Conservation (phyloP, 768 basidiomycete genomes). For the Cystobasidiopsis lactophilus region DNA sequence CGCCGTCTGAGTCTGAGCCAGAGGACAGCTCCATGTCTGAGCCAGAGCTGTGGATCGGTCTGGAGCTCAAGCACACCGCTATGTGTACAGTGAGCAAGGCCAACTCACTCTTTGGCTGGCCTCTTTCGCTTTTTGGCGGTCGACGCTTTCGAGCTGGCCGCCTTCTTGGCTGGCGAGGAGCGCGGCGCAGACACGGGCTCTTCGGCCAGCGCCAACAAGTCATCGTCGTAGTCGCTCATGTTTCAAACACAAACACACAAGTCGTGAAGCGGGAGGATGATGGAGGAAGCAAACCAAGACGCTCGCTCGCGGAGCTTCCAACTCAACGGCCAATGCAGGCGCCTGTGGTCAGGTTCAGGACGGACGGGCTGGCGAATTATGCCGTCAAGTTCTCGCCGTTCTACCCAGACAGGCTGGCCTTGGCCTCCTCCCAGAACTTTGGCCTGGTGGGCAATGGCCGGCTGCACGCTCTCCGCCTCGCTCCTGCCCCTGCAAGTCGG, state of each 20-base stretch:
- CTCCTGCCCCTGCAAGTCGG: constrained; percentile 28
- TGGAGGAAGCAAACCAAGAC: too few relatives aligned
- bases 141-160: neutral
- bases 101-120: too few relatives aligned
- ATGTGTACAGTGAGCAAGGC: too few relatives aligned
- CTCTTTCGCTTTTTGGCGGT: constrained; percentile 4
- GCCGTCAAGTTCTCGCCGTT: constrained; percentile 24
- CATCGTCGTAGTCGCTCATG: constrained; percentile 9
- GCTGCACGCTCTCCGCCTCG: constrained; percentile 30
- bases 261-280: too few relatives aligned
- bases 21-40: neutral
- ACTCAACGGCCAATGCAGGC: too few relatives aligned
- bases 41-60: neutral
- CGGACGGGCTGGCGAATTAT: constrained; percentile 23
- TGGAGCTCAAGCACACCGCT: neutral
- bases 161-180: too few relatives aligned
- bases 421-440: constrained; percentile 34
- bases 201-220: constrained; percentile 7
- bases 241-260: too few relatives aligned
- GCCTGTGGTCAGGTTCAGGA: neutral
- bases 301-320: too few relatives aligned
- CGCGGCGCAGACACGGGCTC: constrained; percentile 4
- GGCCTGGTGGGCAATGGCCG: constrained; percentile 88
- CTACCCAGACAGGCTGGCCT: constrained; percentile 24
- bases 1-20: neutral